These are phyloP conservation scores for Tulasnella calospora DNA, from an alignment of 768 basidiomycete species.

Conservation along the genomic window DNA sequence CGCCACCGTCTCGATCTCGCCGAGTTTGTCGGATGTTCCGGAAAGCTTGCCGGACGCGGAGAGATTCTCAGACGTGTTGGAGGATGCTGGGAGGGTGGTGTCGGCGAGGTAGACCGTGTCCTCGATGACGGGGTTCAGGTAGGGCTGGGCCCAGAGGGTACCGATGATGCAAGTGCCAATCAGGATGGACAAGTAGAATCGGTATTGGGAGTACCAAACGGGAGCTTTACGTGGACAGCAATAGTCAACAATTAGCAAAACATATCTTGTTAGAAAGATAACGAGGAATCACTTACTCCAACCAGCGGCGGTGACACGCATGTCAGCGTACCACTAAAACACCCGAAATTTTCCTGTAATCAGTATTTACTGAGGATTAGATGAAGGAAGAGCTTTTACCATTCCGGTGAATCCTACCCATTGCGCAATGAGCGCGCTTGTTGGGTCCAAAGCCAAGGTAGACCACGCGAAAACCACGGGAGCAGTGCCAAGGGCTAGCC, in stretches of 20 bases:
- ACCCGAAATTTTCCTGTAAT: conserved; percentile 35
- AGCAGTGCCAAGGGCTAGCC: conserved; percentile 73
- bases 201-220: conserved; percentile 93
- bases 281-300: conserved; percentile 64
- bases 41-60: conserved; percentile 39
- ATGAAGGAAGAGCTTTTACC: conserved; percentile 39
- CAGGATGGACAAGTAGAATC: conserved; percentile 94
- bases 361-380: conserved; percentile 22
- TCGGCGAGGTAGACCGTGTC: conserved; percentile 29
- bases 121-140: conserved; percentile 58
- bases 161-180: conserved; percentile 82
- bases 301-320: conserved; percentile 64
- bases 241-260: not conserved
- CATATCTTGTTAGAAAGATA: conserved; percentile 16
- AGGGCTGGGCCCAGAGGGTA: conserved; percentile 81
- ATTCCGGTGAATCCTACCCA: conserved; percentile 87
- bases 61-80: conserved; percentile 31
- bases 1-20: conserved; percentile 51
- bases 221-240: conserved; percentile 52
- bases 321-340: conserved; percentile 70
- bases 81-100: not conserved
- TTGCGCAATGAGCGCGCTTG: conserved; percentile 70
- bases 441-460: conserved; percentile 76
- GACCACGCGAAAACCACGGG: conserved; percentile 87
- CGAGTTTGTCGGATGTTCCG: conserved; percentile 41